Base-by-base conservation (phyloP, 345 rosid species). In the Corymbia maculata region DNA sequence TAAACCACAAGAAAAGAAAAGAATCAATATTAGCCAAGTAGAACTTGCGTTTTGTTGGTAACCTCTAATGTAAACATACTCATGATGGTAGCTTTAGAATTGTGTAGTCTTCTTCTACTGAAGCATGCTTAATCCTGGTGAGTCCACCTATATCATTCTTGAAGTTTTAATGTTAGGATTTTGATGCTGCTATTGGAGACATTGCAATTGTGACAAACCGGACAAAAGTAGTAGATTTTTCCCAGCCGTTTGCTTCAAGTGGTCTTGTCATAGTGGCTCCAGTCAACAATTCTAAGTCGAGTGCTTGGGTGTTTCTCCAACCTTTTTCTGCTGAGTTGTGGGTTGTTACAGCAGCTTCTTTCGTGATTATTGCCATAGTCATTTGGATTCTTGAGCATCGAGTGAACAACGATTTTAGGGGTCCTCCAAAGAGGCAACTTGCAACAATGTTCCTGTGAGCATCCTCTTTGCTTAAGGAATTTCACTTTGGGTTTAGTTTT, bases 321-420 rank as follows among this genome's bases (percentile, higher is more conserved):
- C 99, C 99, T 28, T 95, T 97, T 91, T 92, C 97, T 6, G 32
- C 91, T 47, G 88, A 92, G 85, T 87, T 95, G 89, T 97, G 99
- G 98, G 88, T 89, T 57, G 92, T 92, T 85, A 94, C 90, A 53
- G 92, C 94, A 87, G 91, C 89, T 45, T 89, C 95, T 32, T 93
- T 95, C 51, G 90, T 95, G 90, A 89, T 95, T 88, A 89, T 93
- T 89, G 99, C 92, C 11, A 85, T 94, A 10, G 95, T 94, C 89
- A 90, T 97, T 79, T 96, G 98, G 99, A 92, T 96, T 88, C 95
- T 97, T 16, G 98, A 97, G 91, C 98, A 96, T 90, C 94, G 97
- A 50, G 90, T 95, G 86, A 97, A 96, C 66, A 91, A 93, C 28
- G 96, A 92, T 90, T 96, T 97, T 86, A 92, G 97, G 8, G 99